Evolutionary conservation across 495 filamentous ascomycete genomes (phyloP).

Genomic region (Lasiosphaeriaceae sp.): DNA sequence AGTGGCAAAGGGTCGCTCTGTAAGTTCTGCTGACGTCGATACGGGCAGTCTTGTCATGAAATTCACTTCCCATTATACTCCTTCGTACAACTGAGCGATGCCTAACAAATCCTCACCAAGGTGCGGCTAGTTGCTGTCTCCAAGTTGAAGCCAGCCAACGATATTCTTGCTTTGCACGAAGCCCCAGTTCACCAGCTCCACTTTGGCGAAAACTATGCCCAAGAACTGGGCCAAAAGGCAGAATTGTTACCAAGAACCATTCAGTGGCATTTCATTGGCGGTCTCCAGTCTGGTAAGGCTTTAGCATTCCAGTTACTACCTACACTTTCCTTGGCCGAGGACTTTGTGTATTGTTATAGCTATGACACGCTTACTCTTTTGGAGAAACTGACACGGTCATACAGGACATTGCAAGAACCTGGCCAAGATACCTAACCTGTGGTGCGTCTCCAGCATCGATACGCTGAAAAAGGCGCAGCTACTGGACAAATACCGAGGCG

Average conservation of each 20-base stretch:
- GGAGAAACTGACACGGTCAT: background rate
- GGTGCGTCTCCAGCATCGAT: constrained; percentile 88
- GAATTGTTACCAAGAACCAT: constrained; percentile 70
- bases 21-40: constrained; percentile 22
- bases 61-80: background rate
- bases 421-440: constrained; percentile 85
- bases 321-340: no score
- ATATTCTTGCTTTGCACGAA: constrained; percentile 78
- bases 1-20: constrained; percentile 43
- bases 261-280: constrained; percentile 95
- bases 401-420: constrained; percentile 85
- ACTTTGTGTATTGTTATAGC: no score
- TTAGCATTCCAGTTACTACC: background rate
- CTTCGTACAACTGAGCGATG: background rate
- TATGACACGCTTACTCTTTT: background rate
- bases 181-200: constrained; percentile 60
- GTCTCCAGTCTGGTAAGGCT: constrained; percentile 60
- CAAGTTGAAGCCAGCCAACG: constrained; percentile 86
- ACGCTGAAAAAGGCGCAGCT: constrained; percentile 77
- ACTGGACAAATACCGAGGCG: constrained; percentile 71
- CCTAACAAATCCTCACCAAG: constrained; percentile 32
- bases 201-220: constrained; percentile 96
- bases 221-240: constrained; percentile 87
- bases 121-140: constrained; percentile 89
- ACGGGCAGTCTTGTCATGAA: background rate